Base-by-base conservation (phyloP, 176 grass and related monocot species). In the Urochloa ruziziensis region DNA sequence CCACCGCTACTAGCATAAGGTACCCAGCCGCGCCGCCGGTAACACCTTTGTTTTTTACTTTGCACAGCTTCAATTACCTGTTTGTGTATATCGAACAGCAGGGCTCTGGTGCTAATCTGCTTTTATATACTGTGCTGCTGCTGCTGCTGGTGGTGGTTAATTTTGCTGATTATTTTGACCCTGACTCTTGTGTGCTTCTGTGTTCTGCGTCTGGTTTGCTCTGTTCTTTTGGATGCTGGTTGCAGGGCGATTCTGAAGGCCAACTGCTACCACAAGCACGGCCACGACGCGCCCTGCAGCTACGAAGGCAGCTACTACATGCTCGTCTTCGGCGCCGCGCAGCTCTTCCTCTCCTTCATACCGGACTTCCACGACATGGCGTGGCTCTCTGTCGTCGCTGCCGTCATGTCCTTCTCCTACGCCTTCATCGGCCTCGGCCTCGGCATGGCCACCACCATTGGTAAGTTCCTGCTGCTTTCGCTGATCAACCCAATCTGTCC, bases 381-480 rank as follows among this genome's bases (percentile, higher is more conserved):
- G 3, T 97, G 94, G 94, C 94, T 97, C 52, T 97, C 94, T 19
- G 48, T 89, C 80, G 17, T 87, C 17, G 94, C 94, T 0, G 88
- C 91, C 0, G 62, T 86, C 83, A 97, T 97, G 94, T 97, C 94
- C 4, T 97, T 97, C 86, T 86, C 84, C 37, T 97, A 97, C 74
- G 80, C 94, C 8, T 85, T 86, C 86, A 91, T 93, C 24, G 94
- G 94, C 2, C 52, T 97, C 21, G 86, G 48, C 1, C 91, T 97
- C 1, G 94, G 90, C 46, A 10, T 93, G 1, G 47, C 91, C 66
- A 97, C 39, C 68, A 88, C 90, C 46, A 91, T 94, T 19, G 82
- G 91, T 94, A 89, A 6, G 60, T 5, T 49, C 29, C 8, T 78
- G 54, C 5, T 34, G 53, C 21, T n/a, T 75, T 40, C 42, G 7